A percentile compares a stretch with the other conserved stretches of the same genome.
Evolutionary conservation across 805 yeast genomes (phyloP).

Genomic region (Yarrowia bubula): DNA sequence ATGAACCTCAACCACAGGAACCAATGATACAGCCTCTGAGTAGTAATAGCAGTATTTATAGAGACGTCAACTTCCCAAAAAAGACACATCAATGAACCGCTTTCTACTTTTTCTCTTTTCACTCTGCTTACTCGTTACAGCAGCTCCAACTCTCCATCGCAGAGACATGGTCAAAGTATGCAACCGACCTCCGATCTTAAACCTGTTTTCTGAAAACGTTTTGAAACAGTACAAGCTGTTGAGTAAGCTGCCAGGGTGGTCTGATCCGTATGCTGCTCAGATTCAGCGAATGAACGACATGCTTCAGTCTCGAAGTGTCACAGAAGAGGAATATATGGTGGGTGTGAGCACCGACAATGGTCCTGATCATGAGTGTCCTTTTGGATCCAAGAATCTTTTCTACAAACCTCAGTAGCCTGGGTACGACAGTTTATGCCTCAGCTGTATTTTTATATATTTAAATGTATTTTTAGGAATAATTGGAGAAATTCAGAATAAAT

Average conservation of each 20-base stretch:
- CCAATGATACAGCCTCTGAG: neutral
- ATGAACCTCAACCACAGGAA: neutral
- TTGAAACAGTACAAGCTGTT: neutral
- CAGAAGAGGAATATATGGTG: neutral
- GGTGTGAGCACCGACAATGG: neutral
- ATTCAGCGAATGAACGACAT: neutral
- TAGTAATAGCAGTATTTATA: neutral
- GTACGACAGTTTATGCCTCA: too few relatives aligned
- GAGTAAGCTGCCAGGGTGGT: neutral
- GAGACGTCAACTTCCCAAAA: neutral
- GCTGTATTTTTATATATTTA: neutral
- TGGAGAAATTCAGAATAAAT: neutral
- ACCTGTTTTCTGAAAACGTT: neutral
- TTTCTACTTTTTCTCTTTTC: neutral
- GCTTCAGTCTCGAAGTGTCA: neutral
- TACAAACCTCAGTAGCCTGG: neutral
- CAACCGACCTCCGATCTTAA: neutral
- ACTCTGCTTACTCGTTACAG: neutral
- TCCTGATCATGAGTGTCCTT: conserved; percentile 11
- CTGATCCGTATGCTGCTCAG: neutral
- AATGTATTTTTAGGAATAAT: neutral
- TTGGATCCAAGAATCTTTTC: conserved; percentile 1
- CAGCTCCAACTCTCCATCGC: neutral
- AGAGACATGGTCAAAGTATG: neutral
- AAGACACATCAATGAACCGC: neutral